Evolutionary conservation across 306 rosid genomes (phyloP), one percentile per base, ranked within the genome.

Genomic region (Notholithocarpus densiflorus): DNA sequence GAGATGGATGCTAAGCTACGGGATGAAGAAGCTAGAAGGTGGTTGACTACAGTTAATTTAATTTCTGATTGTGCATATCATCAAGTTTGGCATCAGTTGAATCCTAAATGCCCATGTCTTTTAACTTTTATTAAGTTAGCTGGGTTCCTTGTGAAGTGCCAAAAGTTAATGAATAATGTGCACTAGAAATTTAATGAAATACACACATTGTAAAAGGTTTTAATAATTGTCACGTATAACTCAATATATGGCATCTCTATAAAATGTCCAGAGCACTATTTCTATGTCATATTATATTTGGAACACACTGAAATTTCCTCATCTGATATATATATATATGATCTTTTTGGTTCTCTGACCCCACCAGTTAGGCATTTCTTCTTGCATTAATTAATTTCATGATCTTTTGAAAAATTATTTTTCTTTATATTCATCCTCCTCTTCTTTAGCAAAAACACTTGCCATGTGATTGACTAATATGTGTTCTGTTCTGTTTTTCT

Each of bases 11-110:
- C 99, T 54, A 95, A 95, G 84, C 82, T 91, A 79, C 92, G 98
- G 17, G 99, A 95, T 53, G 99, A 93, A 88, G 98, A 95, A 90
- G 96, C 96, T 79, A 93, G 97, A 91, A 95, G 98, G 99, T 95
- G 17, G 80, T 54, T 68, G 26, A 71, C 74, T 87, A 73, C 66
- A 80, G 45, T 70, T 74, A 61, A 60, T 82, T 78, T 79, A 14
- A 32, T 65, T 32, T 65, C 65, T 68, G 52, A 74, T 56, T 31
- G 18, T 65, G 64, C 40, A 56, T 83, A 37, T 48, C 12, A 37
- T 72, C 61, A 73, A 37, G 23, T 73, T 32, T 73, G 56, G 40
- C 68, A 34, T 32, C 19, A 17, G 75, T 78, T 72, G 31, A 71
- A 48, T 77, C 57, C 37, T 32, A 23, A 48, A 31, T 51, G 43